These are phyloP conservation scores for Phytophthora pistaciae DNA, from an alignment of 352 stramenopile species.

Conservation along the genomic window DNA sequence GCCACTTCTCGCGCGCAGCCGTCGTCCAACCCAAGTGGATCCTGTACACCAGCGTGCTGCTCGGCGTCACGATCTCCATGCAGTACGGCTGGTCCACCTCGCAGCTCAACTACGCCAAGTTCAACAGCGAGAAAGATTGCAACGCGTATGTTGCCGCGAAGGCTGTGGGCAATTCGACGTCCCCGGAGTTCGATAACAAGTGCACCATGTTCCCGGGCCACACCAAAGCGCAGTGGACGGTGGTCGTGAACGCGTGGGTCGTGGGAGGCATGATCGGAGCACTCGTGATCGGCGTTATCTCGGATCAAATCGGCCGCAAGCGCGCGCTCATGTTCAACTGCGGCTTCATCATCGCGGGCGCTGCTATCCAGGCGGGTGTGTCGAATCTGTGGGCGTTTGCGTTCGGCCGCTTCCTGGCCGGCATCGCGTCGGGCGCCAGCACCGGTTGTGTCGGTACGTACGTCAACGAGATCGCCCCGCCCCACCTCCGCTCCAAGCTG, in stretches of 20 bases:
- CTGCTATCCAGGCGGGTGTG: slow-evolving; percentile 41
- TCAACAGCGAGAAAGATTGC: slow-evolving; percentile 36
- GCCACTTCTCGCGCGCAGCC: slow-evolving; percentile 23
- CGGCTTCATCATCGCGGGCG: slow-evolving; percentile 50
- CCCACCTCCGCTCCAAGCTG: slow-evolving; percentile 46
- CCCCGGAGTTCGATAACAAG: slow-evolving; percentile 12
- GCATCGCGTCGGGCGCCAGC: slow-evolving; percentile 53
- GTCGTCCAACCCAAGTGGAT: slow-evolving; percentile 39
- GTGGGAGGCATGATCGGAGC: slow-evolving; percentile 50
- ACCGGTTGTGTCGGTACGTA: slow-evolving; percentile 44
- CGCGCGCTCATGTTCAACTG: slow-evolving; percentile 43
- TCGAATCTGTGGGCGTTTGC: slow-evolving; percentile 50
- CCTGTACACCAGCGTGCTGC: slow-evolving; percentile 35
- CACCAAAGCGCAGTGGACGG: slow-evolving; percentile 41
- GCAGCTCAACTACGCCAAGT: slow-evolving; percentile 46
- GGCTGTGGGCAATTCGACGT: background rate
- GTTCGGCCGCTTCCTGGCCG: slow-evolving; percentile 56
- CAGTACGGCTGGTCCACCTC: slow-evolving; percentile 54
- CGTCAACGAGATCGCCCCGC: slow-evolving; percentile 53
- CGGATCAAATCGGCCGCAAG: slow-evolving; percentile 50
- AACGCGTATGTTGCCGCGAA: slow-evolving; percentile 16
- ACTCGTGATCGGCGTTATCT: slow-evolving; percentile 31
- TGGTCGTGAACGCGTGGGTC: slow-evolving; percentile 52
- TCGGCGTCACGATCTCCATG: slow-evolving; percentile 29
- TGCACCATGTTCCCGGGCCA: slow-evolving; percentile 50